phyloP scores from a whole-genome alignment of 73 alveolate species.

The Paramecium primaurelia region DNA sequence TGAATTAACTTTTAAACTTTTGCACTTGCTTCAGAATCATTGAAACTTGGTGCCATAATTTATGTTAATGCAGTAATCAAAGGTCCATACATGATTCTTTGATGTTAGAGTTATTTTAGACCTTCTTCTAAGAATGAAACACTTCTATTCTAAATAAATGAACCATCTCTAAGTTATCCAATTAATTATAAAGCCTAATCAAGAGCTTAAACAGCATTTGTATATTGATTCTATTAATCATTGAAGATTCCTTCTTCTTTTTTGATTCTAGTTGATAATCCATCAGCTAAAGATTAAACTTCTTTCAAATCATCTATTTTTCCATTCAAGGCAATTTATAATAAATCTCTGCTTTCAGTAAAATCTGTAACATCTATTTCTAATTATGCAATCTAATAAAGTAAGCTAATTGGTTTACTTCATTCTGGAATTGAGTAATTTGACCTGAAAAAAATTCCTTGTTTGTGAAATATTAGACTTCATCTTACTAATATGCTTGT shows the following conservation, averaged over 20 bases:
- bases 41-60: constrained; percentile 30
- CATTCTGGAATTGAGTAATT: constrained; percentile 33
- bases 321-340: neutral
- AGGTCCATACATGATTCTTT: constrained; percentile 45
- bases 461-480: constrained; percentile 21
- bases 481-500: neutral
- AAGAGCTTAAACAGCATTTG: neutral
- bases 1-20: neutral
- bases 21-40: constrained; percentile 22
- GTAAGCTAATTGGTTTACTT: neutral
- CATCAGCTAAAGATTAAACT: neutral
- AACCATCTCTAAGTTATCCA: constrained; percentile 36
- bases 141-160: constrained; percentile 6
- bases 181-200: constrained; percentile 19
- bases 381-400: neutral
- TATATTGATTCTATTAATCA: neutral
- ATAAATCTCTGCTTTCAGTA: neutral
- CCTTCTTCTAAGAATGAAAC: constrained; percentile 12
- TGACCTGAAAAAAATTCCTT: neutral
- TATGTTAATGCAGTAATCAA: neutral
- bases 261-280: neutral
- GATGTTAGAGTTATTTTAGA: neutral
- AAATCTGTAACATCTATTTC: constrained; percentile 24
- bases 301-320: neutral
- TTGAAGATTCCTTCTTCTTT: constrained; percentile 18